phyloP scores from a whole-genome alignment of 106 monocot genomes.

The Allium sativum region DNA sequence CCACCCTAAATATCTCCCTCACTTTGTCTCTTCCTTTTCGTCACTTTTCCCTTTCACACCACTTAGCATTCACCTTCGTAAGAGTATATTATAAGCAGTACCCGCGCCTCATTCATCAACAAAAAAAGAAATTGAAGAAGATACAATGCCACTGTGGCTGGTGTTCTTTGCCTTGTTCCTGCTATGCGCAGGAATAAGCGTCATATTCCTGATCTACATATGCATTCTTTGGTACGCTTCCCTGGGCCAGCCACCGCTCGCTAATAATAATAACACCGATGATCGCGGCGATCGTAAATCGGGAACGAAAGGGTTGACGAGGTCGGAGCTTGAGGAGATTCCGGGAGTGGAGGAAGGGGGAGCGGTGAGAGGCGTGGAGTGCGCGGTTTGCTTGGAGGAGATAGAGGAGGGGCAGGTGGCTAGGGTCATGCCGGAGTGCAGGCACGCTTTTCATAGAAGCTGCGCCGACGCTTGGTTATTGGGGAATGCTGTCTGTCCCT shows the following conservation, averaged over 20 bases:
- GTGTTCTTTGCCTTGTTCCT: constrained; percentile 8
- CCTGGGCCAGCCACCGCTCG: not conserved
- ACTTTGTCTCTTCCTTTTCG: too few relatives aligned
- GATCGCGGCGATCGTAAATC: not conserved
- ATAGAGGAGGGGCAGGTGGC: constrained; percentile 2
- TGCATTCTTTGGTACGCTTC: not conserved
- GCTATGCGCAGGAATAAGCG: constrained; percentile 5
- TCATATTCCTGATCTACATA: constrained; percentile 1
- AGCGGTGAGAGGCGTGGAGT: not conserved
- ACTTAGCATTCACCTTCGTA: too few relatives aligned
- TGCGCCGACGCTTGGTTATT: constrained; percentile 20
- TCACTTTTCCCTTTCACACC: too few relatives aligned
- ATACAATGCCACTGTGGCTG: constrained; percentile 2
- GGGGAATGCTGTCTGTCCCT: constrained; percentile 11
- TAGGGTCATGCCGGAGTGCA: constrained; percentile 15
- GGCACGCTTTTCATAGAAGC: constrained; percentile 19
- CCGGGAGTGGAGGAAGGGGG: not conserved
- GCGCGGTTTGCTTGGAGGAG: constrained; percentile 5
- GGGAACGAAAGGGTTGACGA: not conserved
- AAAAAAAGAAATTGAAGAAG: not conserved
- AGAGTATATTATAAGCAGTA: too few relatives aligned
- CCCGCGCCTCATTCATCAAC: not conserved
- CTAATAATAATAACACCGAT: too few relatives aligned
- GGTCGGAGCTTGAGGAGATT: constrained; percentile 6
- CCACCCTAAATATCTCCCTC: too few relatives aligned